These are phyloP conservation scores for Trametes sanguinea DNA, from an alignment of 768 basidiomycete genomes.

Conservation along the genomic window DNA sequence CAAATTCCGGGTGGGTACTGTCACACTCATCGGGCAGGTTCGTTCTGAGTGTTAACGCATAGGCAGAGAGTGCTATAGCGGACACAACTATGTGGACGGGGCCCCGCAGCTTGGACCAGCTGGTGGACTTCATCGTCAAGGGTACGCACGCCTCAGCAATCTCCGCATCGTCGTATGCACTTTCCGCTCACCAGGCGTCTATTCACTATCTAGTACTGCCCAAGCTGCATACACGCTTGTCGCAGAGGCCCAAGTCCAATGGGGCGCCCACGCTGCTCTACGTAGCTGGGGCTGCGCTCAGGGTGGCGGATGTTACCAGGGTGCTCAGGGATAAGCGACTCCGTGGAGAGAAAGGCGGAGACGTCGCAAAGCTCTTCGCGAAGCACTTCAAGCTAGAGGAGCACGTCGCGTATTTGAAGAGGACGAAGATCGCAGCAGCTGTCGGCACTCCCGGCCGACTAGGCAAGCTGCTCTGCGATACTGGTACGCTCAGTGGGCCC, in stretches of 20 bases:
- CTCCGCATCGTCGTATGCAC: background rate
- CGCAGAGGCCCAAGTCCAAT: conserved; percentile 71
- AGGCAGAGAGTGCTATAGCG: conserved; percentile 70
- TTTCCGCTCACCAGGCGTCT: background rate
- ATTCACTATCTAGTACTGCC: conserved; percentile 53
- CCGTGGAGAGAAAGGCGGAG: conserved; percentile 81
- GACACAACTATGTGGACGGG: conserved; percentile 77
- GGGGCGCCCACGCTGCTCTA: conserved; percentile 90
- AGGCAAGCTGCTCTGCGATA: conserved; percentile 79
- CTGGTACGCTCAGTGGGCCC: conserved; percentile 44
- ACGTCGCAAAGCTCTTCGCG: conserved; percentile 94
- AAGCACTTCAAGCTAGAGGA: conserved; percentile 91
- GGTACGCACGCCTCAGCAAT: conserved; percentile 48
- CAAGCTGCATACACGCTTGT: conserved; percentile 64
- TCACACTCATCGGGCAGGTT: conserved; percentile 1
- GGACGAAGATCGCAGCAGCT: conserved; percentile 85
- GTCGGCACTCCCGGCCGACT: conserved; percentile 92
- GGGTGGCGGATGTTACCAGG: conserved; percentile 87
- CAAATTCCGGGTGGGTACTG: conserved; percentile 70
- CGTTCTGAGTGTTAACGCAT: conserved; percentile 43
- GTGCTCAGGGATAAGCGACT: conserved; percentile 68
- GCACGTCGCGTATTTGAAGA: conserved; percentile 79
- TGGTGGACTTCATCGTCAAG: conserved; percentile 76
- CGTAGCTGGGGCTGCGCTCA: conserved; percentile 83
- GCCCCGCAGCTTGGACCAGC: conserved; percentile 67